Base-by-base conservation (phyloP, 805 yeast genomes). In the Zygosaccharomyces gambellarensis region DNA sequence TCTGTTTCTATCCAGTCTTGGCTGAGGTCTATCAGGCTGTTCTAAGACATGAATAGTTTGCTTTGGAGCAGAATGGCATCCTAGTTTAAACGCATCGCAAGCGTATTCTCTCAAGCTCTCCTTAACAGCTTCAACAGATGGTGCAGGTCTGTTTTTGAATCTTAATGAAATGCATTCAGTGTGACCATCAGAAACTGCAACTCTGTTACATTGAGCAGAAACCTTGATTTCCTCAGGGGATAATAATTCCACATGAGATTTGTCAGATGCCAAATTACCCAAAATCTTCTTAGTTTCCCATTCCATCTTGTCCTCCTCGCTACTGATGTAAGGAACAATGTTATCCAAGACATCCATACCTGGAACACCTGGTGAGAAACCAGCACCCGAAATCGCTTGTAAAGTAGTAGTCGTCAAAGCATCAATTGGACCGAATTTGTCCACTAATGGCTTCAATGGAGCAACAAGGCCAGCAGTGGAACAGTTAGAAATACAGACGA, bases 311-410 rank as follows among this genome's bases (percentile, higher is more conserved):
- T 94, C 99, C 73, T 94, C 99, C 72, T 94, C 99, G 41, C 98
- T 97, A 56, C 90, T 77, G 64, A 94, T 94, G 77, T 75, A 94
- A 38, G 99, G 99, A 48, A 94, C 89, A 58, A 94, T 79, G 72
- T 94, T 94, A 72, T 94, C 99, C 61, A 94, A 77, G 48, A 92
- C 82, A 65, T 94, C 98, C 70, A 94, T 90, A 56, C 95, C 94
- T 21, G 96, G 82, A 49, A 90, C 96, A 68, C 99, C 99, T 44
- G 99, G 99, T 8, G 96, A 87, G 69, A 87, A 94, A 2, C 99
- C 99, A 21, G 96, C 99, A 60, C 99, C 99, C 3, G 98, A 90
- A 56, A 94, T 88, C 34, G 99, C 99, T 70, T 94, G 99, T 69
- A 94, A 71, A 12, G 99, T 94, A 48, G 97, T 88, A 43, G 96